Evolutionary conservation across 495 filamentous ascomycete genomes (phyloP).

Genomic region (Choiromyces venosus): DNA sequence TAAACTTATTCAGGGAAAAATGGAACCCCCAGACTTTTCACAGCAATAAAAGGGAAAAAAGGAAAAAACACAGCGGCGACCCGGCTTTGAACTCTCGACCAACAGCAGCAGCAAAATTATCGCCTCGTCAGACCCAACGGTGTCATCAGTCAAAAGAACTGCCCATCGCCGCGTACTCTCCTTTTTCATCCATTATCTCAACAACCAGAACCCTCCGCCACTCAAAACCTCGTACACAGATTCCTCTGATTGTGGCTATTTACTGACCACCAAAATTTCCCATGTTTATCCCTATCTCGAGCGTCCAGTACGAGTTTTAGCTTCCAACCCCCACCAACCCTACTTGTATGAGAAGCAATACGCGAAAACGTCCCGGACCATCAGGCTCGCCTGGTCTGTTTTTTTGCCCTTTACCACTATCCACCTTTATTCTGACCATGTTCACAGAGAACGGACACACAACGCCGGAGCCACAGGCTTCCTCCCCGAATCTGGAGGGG

Average conservation of each 20-base stretch:
- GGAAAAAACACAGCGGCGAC: slow-evolving; percentile 13
- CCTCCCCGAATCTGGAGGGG: slow-evolving; percentile 10
- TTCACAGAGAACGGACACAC: slow-evolving; percentile 25
- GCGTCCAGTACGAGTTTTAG: slow-evolving; percentile 39
- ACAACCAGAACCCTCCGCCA: slow-evolving; percentile 22
- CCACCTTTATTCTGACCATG: slow-evolving; percentile 17
- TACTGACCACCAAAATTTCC: slow-evolving; percentile 32
- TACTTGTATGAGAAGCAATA: slow-evolving; percentile 39
- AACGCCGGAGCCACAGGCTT: slow-evolving; percentile 20
- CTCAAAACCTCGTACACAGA: slow-evolving; percentile 26
- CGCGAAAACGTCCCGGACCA: slow-evolving; percentile 41
- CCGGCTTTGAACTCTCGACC: neutral
- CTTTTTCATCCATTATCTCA: slow-evolving; percentile 27
- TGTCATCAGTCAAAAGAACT: slow-evolving; percentile 28
- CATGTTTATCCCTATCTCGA: slow-evolving; percentile 36
- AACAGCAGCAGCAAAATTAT: slow-evolving; percentile 22
- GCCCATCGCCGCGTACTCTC: slow-evolving; percentile 16
- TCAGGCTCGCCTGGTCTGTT: slow-evolving; percentile 30
- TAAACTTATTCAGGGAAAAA: neutral
- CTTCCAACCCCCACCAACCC: slow-evolving; percentile 10
- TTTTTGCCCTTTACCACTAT: slow-evolving; percentile 7
- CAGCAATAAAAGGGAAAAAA: neutral
- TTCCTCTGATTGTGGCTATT: slow-evolving; percentile 23
- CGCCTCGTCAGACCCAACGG: slow-evolving; percentile 25
- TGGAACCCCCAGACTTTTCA: neutral